Percentiles rank a stretch among this genome's conserved stretches.
These are phyloP conservation scores for Plasmodium cynomolgi DNA, from an alignment of 169 alveolate species.

Conservation along the genomic window DNA sequence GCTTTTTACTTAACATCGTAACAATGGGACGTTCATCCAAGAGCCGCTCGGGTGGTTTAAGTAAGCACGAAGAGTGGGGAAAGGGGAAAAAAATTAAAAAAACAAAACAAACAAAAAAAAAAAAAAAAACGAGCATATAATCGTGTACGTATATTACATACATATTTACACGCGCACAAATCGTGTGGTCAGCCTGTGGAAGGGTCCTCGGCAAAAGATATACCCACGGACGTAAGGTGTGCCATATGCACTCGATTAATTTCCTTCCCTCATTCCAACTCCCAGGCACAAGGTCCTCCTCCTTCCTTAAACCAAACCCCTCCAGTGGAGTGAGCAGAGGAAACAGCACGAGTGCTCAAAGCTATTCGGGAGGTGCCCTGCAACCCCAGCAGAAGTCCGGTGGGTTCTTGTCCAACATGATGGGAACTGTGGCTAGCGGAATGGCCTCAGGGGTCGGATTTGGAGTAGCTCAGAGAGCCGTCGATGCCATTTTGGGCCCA, in stretches of 20 bases:
- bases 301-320: constrained; percentile 12
- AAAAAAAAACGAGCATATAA: background rate
- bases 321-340: constrained; percentile 50
- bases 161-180: background rate
- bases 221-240: background rate
- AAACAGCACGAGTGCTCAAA: constrained; percentile 49
- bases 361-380: constrained; percentile 40
- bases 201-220: background rate
- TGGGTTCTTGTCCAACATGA: constrained; percentile 73
- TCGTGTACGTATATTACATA: background rate
- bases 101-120: background rate
- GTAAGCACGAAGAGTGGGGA: constrained; percentile 31
- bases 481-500: constrained; percentile 72
- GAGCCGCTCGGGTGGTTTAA: constrained; percentile 64
- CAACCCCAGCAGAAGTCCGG: constrained; percentile 41
- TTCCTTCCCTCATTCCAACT: background rate
- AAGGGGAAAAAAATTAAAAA: background rate
- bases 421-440: constrained; percentile 77
- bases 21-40: constrained; percentile 73
- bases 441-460: constrained; percentile 79
- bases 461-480: constrained; percentile 78
- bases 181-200: background rate
- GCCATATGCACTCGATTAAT: background rate
- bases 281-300: constrained; percentile 55
- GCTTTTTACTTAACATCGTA: background rate